Conservation (phyloP, 257 asterid species). For the Coffea eugenioides region DNA sequence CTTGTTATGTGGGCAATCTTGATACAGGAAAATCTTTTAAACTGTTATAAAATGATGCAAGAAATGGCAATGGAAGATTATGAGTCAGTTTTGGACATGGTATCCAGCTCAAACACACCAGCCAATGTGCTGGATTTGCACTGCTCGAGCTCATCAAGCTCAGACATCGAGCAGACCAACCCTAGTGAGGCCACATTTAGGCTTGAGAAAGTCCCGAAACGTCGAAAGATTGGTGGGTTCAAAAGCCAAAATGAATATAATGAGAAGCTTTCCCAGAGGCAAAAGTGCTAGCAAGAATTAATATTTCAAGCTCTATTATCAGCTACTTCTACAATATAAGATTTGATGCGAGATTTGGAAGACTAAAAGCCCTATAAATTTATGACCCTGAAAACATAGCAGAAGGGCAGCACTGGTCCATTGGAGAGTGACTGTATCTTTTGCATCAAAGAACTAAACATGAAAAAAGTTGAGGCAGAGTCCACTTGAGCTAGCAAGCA, state of each 20-base stretch:
- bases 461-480: conserved; percentile 1
- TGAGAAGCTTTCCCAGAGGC: conserved; percentile 22
- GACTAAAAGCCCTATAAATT: not conserved
- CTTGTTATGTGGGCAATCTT: not conserved
- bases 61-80: conserved; percentile 38
- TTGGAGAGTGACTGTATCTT: conserved; percentile 23
- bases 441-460: conserved; percentile 21
- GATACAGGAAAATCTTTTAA: conserved; percentile 42
- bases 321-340: not conserved
- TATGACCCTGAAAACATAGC: conserved; percentile 10
- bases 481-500: not conserved
- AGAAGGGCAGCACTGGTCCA: conserved; percentile 18
- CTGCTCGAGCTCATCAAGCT: conserved; percentile 29
- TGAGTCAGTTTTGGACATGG: conserved; percentile 25
- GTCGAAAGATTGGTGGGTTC: conserved; percentile 28
- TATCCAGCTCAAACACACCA: conserved; percentile 44
- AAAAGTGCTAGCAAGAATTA: not conserved
- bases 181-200: not conserved
- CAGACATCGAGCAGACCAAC: conserved; percentile 16
- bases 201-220: conserved; percentile 21
- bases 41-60: conserved; percentile 42
- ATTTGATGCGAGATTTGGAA: not conserved
- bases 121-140: conserved; percentile 44
- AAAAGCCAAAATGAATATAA: conserved; percentile 6
- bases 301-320: not conserved